A percentile compares a stretch with the other conserved stretches of the same genome.
These are phyloP conservation scores for Torulaspora franciscae DNA, from an alignment of 805 yeast species.

Conservation along the genomic window DNA sequence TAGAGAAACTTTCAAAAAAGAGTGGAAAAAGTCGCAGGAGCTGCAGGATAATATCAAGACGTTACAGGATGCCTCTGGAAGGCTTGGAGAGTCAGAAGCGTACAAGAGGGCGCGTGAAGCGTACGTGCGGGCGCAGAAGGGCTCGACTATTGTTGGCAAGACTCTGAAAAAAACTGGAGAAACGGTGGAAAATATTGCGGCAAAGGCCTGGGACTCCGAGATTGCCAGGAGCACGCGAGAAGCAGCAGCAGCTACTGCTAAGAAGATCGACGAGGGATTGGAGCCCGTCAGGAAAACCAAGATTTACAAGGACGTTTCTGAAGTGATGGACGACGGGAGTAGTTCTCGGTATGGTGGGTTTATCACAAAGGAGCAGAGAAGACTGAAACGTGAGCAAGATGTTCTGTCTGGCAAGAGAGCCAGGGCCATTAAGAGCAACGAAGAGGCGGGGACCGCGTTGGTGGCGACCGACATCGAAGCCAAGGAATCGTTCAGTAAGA, in stretches of 20 bases:
- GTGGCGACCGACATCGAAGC: slow-evolving; percentile 78
- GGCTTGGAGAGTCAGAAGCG: slow-evolving; percentile 89
- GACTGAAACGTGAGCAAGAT: slow-evolving; percentile 60
- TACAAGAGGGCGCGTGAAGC: slow-evolving; percentile 92
- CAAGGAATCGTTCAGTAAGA: slow-evolving; percentile 60
- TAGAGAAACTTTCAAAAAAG: slow-evolving; percentile 83
- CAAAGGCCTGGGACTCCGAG: slow-evolving; percentile 93
- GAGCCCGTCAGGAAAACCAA: slow-evolving; percentile 92
- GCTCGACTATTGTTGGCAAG: slow-evolving; percentile 62
- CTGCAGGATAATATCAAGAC: slow-evolving; percentile 91
- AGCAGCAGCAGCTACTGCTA: slow-evolving; percentile 78
- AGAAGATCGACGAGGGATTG: slow-evolving; percentile 73
- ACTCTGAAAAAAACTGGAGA: slow-evolving; percentile 87
- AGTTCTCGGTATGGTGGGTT: slow-evolving; percentile 89
- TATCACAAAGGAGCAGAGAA: slow-evolving; percentile 77
- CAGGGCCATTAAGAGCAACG: slow-evolving; percentile 68
- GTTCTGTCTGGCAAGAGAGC: slow-evolving; percentile 54
- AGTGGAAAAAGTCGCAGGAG: slow-evolving; percentile 87
- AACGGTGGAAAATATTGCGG: slow-evolving; percentile 83
- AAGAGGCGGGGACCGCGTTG: slow-evolving; percentile 75
- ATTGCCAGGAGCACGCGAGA: slow-evolving; percentile 85
- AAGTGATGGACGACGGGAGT: slow-evolving; percentile 89
- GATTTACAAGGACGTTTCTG: slow-evolving; percentile 81
- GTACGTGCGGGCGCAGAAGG: slow-evolving; percentile 74
- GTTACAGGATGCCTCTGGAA: slow-evolving; percentile 91